Base-by-base conservation (phyloP, 345 rosid genomes). In the Cardamine chenopodiifolia region DNA sequence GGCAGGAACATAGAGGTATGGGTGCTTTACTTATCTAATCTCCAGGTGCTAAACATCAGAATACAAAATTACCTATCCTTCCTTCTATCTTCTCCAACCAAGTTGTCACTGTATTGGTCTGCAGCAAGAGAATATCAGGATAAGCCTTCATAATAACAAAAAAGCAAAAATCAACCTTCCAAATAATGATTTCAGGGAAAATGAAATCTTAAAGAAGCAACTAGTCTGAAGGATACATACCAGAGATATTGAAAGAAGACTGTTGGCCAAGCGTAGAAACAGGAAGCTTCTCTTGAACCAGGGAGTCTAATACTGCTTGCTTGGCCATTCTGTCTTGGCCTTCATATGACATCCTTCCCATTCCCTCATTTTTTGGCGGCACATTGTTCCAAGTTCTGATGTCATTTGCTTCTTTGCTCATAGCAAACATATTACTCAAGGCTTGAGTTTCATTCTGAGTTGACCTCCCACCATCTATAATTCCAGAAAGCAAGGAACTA, bases 61-160 rank as follows among this genome's bases (percentile, higher is more conserved):
- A 52, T 39, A 18, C 52, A 56, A 66, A 25, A 31, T 53, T 81
- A 88, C 92, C 88, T 83, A 55, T 79, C 85, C 62, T 66, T 78
- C 19, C 82, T 73, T 66, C 71, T 71, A 47, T 71, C 81, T 75
- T 84, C 90, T 52, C 78, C 83, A 39, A 62, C 68, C 18, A 83
- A 39, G 61, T 76, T 86, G 56, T 70, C 82, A 34, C 75, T 48
- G 73, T 76, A 70, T 40, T 76, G 68, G 44, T 82, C 72, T 68
- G 74, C 83, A 70, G 66, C 60, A 73, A 8, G 45, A 67, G 6
- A 72, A 72, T 39, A 32, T 50, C 62, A n/a, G 29, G 31, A 58
- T 71, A 49, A 71, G 62, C 40, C 76, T 18, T 32, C 62, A 17
- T 5, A 2, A 64, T 9, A 55, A 55, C 48, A 10, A 35, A 32